phyloP scores from a whole-genome alignment of 306 rosid genomes.

The Lotus japonicus region DNA sequence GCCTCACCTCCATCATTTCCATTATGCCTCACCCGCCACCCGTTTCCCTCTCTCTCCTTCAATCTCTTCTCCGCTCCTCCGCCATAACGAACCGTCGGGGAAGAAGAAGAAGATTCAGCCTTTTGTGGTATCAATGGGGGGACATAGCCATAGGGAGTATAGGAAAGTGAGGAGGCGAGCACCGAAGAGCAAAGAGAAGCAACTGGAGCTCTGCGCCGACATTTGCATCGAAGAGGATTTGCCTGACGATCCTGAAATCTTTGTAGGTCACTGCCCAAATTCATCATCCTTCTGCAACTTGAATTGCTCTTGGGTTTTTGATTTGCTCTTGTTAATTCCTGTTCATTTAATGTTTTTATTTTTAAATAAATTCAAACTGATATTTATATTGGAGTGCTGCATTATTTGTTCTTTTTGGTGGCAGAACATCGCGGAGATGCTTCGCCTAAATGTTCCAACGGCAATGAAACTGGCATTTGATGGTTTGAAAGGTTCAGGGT shows the following conservation, averaged over 20 bases:
- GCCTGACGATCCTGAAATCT: slow-evolving; percentile 70
- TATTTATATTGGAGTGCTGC: background rate
- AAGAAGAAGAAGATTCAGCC: background rate
- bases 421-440: slow-evolving; percentile 76
- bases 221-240: slow-evolving; percentile 68
- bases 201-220: slow-evolving; percentile 53
- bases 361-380: background rate
- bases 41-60: background rate
- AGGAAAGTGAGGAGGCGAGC: slow-evolving; percentile 51
- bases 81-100: background rate
- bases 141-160: slow-evolving; percentile 53
- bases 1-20: no score
- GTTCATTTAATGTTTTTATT: background rate
- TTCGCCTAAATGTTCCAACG: slow-evolving; percentile 64
- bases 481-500: slow-evolving; percentile 51
- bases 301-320: background rate
- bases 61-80: slow-evolving; percentile 12
- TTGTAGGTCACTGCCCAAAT: slow-evolving; percentile 19
- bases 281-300: no score
- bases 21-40: no score
- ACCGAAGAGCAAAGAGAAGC: slow-evolving; percentile 43
- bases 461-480: slow-evolving; percentile 75
- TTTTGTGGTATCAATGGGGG: background rate
- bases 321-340: background rate
- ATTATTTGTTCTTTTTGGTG: slow-evolving; percentile 9